Evolutionary conservation across 805 yeast genomes (phyloP).

Genomic region (Ogataea pignaliae): DNA sequence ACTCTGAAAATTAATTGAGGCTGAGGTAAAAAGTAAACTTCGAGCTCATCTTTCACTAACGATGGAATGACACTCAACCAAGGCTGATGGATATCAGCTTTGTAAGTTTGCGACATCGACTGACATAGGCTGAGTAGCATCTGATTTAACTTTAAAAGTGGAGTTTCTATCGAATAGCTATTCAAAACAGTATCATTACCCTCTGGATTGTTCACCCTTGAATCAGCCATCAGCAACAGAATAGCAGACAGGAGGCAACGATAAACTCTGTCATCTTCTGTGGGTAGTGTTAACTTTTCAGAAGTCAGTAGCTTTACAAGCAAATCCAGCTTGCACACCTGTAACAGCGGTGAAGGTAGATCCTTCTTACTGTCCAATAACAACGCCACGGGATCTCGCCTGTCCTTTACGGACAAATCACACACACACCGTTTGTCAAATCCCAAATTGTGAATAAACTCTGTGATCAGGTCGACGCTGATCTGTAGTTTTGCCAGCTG

Average conservation of each 20-base stretch:
- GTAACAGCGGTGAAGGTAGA: background rate
- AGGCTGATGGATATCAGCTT: background rate
- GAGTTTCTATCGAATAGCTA: slow-evolving; percentile 6
- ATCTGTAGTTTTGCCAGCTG: background rate
- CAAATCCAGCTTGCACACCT: background rate
- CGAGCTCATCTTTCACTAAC: too few species aligned
- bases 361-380: background rate
- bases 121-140: slow-evolving; percentile 7
- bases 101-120: slow-evolving; percentile 4
- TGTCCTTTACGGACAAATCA: too few species aligned
- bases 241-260: slow-evolving; percentile 1
- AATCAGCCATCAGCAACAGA: slow-evolving; percentile 9
- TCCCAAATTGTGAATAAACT: slow-evolving; percentile 7
- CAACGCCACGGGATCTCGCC: background rate
- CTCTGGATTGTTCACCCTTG: slow-evolving; percentile 11
- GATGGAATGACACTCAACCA: too few species aligned
- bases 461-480: background rate
- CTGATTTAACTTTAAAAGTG: slow-evolving; percentile 9
- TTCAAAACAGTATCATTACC: slow-evolving; percentile 5
- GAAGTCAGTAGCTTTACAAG: background rate
- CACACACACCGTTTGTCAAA: background rate
- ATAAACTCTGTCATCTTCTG: background rate
- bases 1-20: slow-evolving; percentile 10
- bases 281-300: background rate
- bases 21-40: slow-evolving; percentile 2